These are phyloP conservation scores for Nitzschia sp. DNA, from an alignment of 108 stramenopile genomes.

Conservation along the genomic window DNA sequence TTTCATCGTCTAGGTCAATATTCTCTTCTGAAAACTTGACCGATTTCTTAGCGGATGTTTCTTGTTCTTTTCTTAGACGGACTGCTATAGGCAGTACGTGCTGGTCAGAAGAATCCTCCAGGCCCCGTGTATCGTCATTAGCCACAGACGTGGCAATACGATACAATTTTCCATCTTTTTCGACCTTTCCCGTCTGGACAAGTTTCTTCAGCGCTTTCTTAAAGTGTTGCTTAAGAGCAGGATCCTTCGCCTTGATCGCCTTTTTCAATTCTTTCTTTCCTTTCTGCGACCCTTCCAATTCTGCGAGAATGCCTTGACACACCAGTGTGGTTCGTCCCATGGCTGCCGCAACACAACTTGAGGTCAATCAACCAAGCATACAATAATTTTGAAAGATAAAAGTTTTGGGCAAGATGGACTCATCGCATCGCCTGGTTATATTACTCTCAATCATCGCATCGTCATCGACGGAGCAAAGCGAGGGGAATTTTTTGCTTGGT, in stretches of 20 bases:
- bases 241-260: constrained; percentile 17
- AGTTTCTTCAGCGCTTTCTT: constrained; percentile 49
- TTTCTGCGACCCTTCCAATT: constrained; percentile 3
- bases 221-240: constrained; percentile 20
- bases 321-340: constrained; percentile 3
- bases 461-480: too few species aligned
- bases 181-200: constrained; percentile 33
- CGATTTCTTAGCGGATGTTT: constrained; percentile 17
- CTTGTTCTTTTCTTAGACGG: constrained; percentile 36
- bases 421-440: too few species aligned
- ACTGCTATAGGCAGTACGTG: constrained; percentile 57
- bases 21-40: constrained; percentile 22
- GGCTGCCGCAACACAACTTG: too few species aligned
- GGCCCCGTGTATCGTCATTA: not conserved
- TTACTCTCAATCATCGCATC: too few species aligned
- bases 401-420: too few species aligned
- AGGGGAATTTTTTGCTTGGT: too few species aligned
- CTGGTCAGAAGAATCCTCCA: constrained; percentile 12
- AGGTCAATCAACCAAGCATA: too few species aligned
- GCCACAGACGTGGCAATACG: not conserved
- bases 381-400: too few species aligned
- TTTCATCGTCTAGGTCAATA: constrained; percentile 83
- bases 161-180: constrained; percentile 51
- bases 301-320: constrained; percentile 1
- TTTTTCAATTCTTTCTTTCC: constrained; percentile 31